Evolutionary conservation across 2,329 filamentous ascomycete genomes (phyloP).

Genomic region (Pyrenophora tritici-repentis): DNA sequence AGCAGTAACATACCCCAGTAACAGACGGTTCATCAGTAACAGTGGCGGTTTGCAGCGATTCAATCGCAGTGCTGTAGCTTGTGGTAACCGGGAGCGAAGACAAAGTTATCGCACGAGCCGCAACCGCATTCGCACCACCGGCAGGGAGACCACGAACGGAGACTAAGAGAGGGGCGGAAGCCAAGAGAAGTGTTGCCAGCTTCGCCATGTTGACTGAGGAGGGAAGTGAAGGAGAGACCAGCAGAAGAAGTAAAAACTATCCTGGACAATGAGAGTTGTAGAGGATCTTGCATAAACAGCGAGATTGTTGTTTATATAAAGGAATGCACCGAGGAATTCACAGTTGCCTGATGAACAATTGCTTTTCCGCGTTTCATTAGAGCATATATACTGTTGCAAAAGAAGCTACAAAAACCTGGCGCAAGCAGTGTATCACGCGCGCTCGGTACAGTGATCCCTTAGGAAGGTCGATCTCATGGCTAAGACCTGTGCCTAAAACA

Average conservation of each 20-base stretch:
- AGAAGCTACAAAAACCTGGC: conserved; percentile 9
- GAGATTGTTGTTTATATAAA: conserved; percentile 14
- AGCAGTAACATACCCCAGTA: conserved; percentile 32
- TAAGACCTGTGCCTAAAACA: conserved; percentile 21
- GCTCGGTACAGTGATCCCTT: conserved; percentile 23
- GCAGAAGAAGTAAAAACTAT: conserved; percentile 22
- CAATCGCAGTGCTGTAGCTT: conserved; percentile 37
- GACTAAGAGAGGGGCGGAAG: conserved; percentile 25
- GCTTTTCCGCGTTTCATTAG: conserved; percentile 14
- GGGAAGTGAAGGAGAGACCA: conserved; percentile 9
- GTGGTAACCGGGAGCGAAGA: conserved; percentile 34
- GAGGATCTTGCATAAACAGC: conserved; percentile 8
- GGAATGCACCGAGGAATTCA: conserved; percentile 42
- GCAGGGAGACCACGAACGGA: conserved; percentile 34
- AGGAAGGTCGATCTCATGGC: conserved; percentile 28
- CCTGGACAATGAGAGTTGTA: conserved; percentile 19
- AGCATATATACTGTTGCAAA: conserved; percentile 30
- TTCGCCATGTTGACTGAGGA: conserved; percentile 29
- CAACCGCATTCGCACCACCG: conserved; percentile 14
- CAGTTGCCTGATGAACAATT: conserved; percentile 21
- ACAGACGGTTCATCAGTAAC: conserved; percentile 30
- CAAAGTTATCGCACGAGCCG: conserved; percentile 31
- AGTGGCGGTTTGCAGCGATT: conserved; percentile 35
- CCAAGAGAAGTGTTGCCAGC: conserved; percentile 32
- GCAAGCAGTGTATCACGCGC: conserved; percentile 26